A percentile compares a stretch with the other conserved stretches of the same genome.
Conservation (phyloP, 495 filamentous ascomycete genomes). For the Podospora sp. region DNA sequence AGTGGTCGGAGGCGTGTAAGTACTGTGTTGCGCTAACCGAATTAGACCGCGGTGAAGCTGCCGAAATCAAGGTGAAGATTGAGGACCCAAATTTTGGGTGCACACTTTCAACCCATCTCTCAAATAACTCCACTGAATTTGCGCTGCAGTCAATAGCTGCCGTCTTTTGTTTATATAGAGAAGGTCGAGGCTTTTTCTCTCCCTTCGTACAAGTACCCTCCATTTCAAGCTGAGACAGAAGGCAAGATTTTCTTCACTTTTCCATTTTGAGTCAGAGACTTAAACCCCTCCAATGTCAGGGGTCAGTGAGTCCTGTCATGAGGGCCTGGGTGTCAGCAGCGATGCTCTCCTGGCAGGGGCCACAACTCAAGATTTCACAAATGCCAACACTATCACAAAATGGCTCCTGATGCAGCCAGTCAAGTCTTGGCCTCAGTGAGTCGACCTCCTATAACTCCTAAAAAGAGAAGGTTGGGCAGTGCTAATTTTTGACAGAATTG, state of each 20-base stretch:
- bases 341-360: slow-evolving; percentile 18
- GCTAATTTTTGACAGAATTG: slow-evolving; percentile 30
- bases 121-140: background rate
- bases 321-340: background rate
- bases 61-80: slow-evolving; percentile 2
- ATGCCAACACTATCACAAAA: slow-evolving; percentile 39
- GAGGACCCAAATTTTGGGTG: slow-evolving; percentile 4
- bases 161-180: background rate
- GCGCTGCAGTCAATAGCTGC: background rate
- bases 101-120: background rate
- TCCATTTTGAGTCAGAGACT: background rate
- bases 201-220: background rate
- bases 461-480: background rate
- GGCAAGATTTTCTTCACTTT: background rate
- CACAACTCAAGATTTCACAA: slow-evolving; percentile 28
- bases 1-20: background rate
- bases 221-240: background rate
- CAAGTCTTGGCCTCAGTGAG: slow-evolving; percentile 27
- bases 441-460: background rate
- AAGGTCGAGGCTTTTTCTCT: too few species aligned
- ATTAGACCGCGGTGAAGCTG: background rate
- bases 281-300: background rate
- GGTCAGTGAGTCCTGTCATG: background rate
- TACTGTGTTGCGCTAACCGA: slow-evolving; percentile 1
- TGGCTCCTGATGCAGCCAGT: slow-evolving; percentile 33